Evolutionary conservation across 108 stramenopile species (phyloP), one percentile per base, ranked within the genome.

Genomic region (Pseudonitzschia delicatissima): DNA sequence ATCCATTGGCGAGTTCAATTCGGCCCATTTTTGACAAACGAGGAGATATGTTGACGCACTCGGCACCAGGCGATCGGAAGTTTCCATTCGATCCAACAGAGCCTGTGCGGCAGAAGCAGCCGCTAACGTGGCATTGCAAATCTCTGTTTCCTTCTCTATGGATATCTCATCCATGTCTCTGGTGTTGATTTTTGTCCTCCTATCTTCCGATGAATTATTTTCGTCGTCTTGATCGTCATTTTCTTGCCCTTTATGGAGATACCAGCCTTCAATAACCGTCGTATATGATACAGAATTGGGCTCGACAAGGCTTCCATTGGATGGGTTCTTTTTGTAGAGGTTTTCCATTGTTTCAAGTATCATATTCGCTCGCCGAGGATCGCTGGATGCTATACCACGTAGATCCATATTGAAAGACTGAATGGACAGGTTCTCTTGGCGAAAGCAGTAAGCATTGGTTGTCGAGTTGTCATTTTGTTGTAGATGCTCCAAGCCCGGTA

Each of bases 381-480:
- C 73, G 32, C 47, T 66, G 1, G 12, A n/a, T 20, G 76, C 71
- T 5, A 77, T 35, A 34, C 66, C 63, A 0, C 68, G 73, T 25
- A 81, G 48, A 62, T 77, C 76, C 80, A 73, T 74, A 49, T 77
- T 77, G 69, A 81, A 81, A 27, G 61, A 64, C 33, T 55, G 53
- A 4, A 55, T 17, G n/a, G 53, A 55, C 32, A 55, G 32, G 27
- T 55, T 21, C 33, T 55, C 31, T 17, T 55, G 53, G 53, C 32
- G 32, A 29, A 55, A 55, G 32, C 32, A 31, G 53, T 55, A 55
- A 11, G 32, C 17, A 18, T 33, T 23, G 12, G 50, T 26, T 23
- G 21, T 26, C 23, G 31, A 8, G 31, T 55, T 33, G 53, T 33
- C 5, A 4, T 55, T 27, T 27, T 33, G 17, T 2, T 2, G 13